phyloP scores from a whole-genome alignment of 495 filamentous ascomycete genomes.

The Emericellopsis terricola region DNA sequence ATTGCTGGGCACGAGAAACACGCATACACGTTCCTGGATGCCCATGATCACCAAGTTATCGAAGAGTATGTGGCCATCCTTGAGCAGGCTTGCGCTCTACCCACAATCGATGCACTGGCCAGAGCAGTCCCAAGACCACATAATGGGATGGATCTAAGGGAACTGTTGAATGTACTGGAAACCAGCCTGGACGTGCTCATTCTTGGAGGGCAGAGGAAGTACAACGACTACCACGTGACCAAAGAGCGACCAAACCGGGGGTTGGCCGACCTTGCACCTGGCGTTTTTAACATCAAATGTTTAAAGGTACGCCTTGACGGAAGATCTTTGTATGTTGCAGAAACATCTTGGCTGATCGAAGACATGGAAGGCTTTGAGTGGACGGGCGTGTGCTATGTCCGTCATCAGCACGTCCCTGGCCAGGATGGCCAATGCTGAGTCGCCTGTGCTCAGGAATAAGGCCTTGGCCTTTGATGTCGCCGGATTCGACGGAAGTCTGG shows the following conservation, averaged over 20 bases:
- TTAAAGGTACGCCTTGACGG: neutral
- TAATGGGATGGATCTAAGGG: neutral
- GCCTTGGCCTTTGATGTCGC: too few relatives aligned
- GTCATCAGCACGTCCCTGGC: conserved; percentile 1
- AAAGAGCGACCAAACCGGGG: neutral
- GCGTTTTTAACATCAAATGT: neutral
- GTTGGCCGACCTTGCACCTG: neutral
- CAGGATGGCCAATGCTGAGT: conserved; percentile 1
- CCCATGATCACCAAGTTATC: neutral
- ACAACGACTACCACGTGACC: neutral
- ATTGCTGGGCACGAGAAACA: too few relatives aligned
- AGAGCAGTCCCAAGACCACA: too few relatives aligned
- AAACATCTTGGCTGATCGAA: neutral
- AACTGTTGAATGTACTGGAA: neutral
- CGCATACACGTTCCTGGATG: neutral
- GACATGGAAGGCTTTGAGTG: neutral
- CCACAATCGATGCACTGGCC: too few relatives aligned
- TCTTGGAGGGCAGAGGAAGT: neutral
- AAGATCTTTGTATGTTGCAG: too few relatives aligned
- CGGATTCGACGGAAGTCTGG: too few relatives aligned
- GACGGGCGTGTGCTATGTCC: neutral
- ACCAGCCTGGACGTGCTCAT: neutral
- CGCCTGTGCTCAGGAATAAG: conserved; percentile 1
- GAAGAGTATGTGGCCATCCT: neutral
- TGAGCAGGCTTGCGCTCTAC: neutral